A percentile compares a stretch with the other conserved stretches of the same genome.
phyloP scores from a whole-genome alignment of 805 yeast genomes.

The Spathaspora passalidarum region DNA sequence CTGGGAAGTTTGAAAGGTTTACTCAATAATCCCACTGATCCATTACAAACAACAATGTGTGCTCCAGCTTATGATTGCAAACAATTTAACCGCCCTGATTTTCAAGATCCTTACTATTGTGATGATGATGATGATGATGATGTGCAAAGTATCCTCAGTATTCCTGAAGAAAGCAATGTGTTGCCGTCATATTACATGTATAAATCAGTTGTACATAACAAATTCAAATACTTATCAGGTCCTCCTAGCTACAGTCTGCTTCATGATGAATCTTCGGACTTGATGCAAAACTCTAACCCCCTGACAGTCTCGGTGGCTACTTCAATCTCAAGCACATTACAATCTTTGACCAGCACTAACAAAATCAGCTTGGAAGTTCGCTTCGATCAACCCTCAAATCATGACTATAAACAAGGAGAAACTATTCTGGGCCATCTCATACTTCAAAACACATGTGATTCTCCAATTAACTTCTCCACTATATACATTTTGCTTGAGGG shows the following conservation, averaged over 20 bases:
- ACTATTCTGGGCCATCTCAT: constrained; percentile 3
- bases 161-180: constrained; percentile 1
- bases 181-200: constrained; percentile 12
- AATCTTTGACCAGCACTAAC: not conserved
- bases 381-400: not conserved
- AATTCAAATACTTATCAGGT: not conserved
- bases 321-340: constrained; percentile 1
- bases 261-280: not conserved
- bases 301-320: constrained; percentile 1
- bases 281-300: not conserved
- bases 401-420: constrained; percentile 8
- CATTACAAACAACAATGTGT: not conserved
- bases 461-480: constrained; percentile 2
- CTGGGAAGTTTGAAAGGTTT: not conserved
- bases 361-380: not conserved
- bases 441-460: not conserved
- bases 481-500: constrained; percentile 10
- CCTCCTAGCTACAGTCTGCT: constrained; percentile 6
- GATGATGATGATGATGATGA: constrained; percentile 1
- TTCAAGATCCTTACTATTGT: not conserved
- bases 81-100: not conserved
- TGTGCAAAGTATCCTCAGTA: not conserved
- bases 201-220: constrained; percentile 4
- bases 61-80: not conserved
- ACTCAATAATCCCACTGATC: not conserved